Evolutionary conservation across 495 filamentous ascomycete genomes (phyloP).

Genomic region (Barbatosphaeria neglecta): DNA sequence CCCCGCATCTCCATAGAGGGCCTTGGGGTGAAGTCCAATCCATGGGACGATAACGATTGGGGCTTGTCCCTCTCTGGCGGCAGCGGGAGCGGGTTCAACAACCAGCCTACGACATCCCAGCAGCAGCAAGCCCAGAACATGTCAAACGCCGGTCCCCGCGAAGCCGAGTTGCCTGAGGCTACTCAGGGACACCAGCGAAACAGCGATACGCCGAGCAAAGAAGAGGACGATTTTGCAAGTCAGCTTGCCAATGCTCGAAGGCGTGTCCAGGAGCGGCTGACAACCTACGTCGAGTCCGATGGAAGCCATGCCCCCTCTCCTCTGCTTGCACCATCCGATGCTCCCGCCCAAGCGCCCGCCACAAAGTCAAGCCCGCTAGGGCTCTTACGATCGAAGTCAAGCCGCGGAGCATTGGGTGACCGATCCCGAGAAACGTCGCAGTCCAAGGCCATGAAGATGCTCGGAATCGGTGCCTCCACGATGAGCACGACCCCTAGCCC

Average conservation of each 20-base stretch:
- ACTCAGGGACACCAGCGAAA: slow-evolving; percentile 13
- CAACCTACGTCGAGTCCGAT: slow-evolving; percentile 57
- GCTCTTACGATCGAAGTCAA: slow-evolving; percentile 56
- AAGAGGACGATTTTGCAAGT: slow-evolving; percentile 65
- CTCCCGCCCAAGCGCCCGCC: slow-evolving; percentile 21
- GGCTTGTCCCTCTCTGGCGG: slow-evolving; percentile 22
- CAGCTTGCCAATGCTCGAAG: slow-evolving; percentile 68
- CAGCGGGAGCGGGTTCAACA: slow-evolving; percentile 13
- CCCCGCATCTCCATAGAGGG: slow-evolving; percentile 10
- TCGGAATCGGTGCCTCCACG: slow-evolving; percentile 47
- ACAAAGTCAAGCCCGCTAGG: slow-evolving; percentile 46
- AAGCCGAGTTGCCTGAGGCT: not conserved
- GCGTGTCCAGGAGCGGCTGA: slow-evolving; percentile 71
- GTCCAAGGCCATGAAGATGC: slow-evolving; percentile 60
- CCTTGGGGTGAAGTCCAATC: slow-evolving; percentile 30
- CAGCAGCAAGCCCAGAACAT: slow-evolving; percentile 10
- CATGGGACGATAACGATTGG: slow-evolving; percentile 43
- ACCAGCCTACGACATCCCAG: not conserved
- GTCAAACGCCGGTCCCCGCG: slow-evolving; percentile 12
- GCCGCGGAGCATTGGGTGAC: slow-evolving; percentile 46
- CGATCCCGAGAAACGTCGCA: slow-evolving; percentile 24
- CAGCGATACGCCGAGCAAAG: slow-evolving; percentile 27
- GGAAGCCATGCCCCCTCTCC: slow-evolving; percentile 40
- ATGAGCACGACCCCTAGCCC: slow-evolving; percentile 43
- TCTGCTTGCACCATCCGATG: slow-evolving; percentile 32